Evolutionary conservation across 129 eudicot species (phyloP).

Genomic region (Escallonia rubra): DNA sequence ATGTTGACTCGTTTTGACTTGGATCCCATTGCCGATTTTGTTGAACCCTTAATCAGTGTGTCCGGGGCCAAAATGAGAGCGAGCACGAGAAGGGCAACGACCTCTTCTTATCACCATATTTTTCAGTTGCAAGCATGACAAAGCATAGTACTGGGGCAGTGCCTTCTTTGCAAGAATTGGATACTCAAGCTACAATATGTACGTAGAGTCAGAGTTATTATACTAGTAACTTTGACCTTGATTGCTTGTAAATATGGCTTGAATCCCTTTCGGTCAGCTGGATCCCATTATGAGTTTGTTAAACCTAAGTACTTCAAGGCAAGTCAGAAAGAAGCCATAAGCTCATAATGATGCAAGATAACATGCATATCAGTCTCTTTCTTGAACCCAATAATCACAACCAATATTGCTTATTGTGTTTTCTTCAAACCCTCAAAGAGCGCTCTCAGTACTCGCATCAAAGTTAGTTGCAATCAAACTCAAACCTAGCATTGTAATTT

Average conservation of each 20-base stretch:
- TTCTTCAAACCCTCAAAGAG: neutral
- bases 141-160: too few relatives aligned
- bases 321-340: neutral
- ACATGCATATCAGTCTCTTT: neutral
- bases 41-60: conserved; percentile 5
- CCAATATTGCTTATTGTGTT: neutral
- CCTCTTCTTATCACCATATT: too few relatives aligned
- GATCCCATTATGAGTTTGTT: neutral
- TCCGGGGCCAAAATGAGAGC: too few relatives aligned
- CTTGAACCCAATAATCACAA: neutral
- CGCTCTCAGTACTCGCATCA: neutral
- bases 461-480: conserved; percentile 3
- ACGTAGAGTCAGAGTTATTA: too few relatives aligned
- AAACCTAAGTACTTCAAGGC: neutral
- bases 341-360: neutral
- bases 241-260: too few relatives aligned
- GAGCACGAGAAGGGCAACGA: too few relatives aligned
- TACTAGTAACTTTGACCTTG: too few relatives aligned
- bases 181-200: too few relatives aligned
- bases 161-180: too few relatives aligned
- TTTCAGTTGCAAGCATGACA: too few relatives aligned
- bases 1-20: neutral
- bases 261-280: too few relatives aligned
- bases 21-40: neutral
- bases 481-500: neutral